A percentile compares a stretch with the other conserved stretches of the same genome.
Conservation (phyloP, 805 yeast genomes). For the Ogataea haglerorum region DNA sequence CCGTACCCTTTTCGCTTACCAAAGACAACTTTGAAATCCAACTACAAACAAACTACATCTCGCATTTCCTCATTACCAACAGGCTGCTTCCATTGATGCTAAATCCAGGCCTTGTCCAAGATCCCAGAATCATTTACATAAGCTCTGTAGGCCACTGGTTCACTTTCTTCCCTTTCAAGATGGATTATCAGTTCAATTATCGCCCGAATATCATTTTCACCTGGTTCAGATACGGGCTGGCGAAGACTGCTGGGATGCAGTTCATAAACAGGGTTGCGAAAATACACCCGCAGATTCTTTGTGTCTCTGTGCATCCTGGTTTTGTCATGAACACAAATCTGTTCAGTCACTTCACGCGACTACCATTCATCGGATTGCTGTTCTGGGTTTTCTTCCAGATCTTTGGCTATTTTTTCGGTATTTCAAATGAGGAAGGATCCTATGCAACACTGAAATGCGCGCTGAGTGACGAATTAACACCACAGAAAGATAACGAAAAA, state of each 20-base stretch:
- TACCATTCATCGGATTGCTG: conserved; percentile 72
- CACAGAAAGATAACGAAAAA: conserved; percentile 63
- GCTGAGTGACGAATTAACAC: conserved; percentile 46
- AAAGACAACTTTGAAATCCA: conserved; percentile 70
- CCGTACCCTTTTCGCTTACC: conserved; percentile 63
- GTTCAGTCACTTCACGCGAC: conserved; percentile 71
- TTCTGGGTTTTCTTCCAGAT: conserved; percentile 71
- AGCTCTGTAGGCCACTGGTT: conserved; percentile 65
- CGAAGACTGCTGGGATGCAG: conserved; percentile 78
- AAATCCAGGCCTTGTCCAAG: conserved; percentile 24
- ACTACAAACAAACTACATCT: conserved; percentile 71
- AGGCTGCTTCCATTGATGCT: conserved; percentile 53
- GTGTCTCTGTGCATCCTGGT: conserved; percentile 77
- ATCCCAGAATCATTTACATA: conserved; percentile 58
- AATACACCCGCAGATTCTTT: conserved; percentile 61
- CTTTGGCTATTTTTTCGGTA: conserved; percentile 68
- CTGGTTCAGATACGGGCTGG: conserved; percentile 73
- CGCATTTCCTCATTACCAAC: conserved; percentile 70
- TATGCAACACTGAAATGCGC: conserved; percentile 62
- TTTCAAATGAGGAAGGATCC: conserved; percentile 68
- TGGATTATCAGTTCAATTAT: conserved; percentile 49
- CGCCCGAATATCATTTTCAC: conserved; percentile 68
- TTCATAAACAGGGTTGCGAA: conserved; percentile 60
- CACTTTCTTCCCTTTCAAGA: conserved; percentile 44
- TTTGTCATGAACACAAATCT: conserved; percentile 78